Evolutionary conservation across 2,329 filamentous ascomycete species (phyloP).

Genomic region (Nothopassalora personata): DNA sequence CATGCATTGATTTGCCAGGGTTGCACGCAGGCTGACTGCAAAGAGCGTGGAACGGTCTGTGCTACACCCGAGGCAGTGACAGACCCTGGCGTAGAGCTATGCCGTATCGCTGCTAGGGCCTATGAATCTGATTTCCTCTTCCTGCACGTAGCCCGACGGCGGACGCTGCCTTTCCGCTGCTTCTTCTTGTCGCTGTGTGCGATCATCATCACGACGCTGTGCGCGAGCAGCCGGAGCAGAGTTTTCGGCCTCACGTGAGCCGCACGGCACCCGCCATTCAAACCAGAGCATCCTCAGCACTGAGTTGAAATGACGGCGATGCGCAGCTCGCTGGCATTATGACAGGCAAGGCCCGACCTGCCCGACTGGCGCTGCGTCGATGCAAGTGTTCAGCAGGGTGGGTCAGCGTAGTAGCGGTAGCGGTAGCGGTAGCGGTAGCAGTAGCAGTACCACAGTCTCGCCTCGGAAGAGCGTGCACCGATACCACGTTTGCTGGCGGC

Average conservation of each 20-base stretch:
- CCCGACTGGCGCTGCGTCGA: background rate
- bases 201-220: background rate
- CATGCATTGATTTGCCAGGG: constrained; percentile 15
- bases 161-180: constrained; percentile 3
- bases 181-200: background rate
- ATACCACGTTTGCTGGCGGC: constrained; percentile 9
- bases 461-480: constrained; percentile 6
- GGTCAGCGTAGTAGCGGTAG: constrained; percentile 17
- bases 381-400: constrained; percentile 13
- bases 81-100: constrained; percentile 7
- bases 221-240: background rate
- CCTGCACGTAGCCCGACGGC: constrained; percentile 12
- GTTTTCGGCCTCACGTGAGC: background rate
- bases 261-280: background rate
- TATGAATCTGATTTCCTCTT: constrained; percentile 6
- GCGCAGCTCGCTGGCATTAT: background rate
- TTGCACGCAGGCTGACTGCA: constrained; percentile 9
- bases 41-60: constrained; percentile 10
- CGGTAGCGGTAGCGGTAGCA: too few relatives aligned
- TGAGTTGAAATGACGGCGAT: background rate
- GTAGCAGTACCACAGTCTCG: constrained; percentile 11
- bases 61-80: constrained; percentile 6
- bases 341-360: background rate
- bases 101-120: constrained; percentile 4
- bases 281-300: background rate